These are phyloP conservation scores for Podaxis sp. DNA, from an alignment of 768 basidiomycete species.

Conservation along the genomic window DNA sequence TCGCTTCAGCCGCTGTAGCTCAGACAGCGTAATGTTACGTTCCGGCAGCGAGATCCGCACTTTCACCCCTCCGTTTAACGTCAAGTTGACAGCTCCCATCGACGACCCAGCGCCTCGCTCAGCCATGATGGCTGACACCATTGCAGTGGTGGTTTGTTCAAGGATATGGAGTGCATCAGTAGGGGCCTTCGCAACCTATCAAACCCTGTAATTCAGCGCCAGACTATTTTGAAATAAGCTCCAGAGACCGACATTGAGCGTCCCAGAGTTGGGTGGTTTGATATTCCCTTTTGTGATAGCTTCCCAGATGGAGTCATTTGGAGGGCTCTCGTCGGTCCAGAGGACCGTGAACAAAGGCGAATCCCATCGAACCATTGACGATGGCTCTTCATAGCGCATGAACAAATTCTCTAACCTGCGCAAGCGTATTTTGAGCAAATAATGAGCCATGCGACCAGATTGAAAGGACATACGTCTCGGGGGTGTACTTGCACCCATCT, in stretches of 20 bases:
- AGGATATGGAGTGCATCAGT: slow-evolving; percentile 84
- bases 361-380: slow-evolving; percentile 99
- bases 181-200: slow-evolving; percentile 77
- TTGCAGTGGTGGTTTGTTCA: slow-evolving; percentile 70
- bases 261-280: slow-evolving; percentile 88
- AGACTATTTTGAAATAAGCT: background rate
- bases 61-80: slow-evolving; percentile 41
- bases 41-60: slow-evolving; percentile 62
- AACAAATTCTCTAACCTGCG: slow-evolving; percentile 82
- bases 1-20: slow-evolving; percentile 85
- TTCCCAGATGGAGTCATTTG: slow-evolving; percentile 74
- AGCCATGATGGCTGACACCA: slow-evolving; percentile 73
- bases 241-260: slow-evolving; percentile 54
- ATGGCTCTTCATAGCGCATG: slow-evolving; percentile 91
- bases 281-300: slow-evolving; percentile 76
- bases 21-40: slow-evolving; percentile 76
- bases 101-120: slow-evolving; percentile 56
- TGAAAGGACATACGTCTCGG: slow-evolving; percentile 64
- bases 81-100: slow-evolving; percentile 47
- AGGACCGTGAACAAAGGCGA: slow-evolving; percentile 88
- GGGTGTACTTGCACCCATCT: slow-evolving; percentile 51
- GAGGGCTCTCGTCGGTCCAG: slow-evolving; percentile 68
- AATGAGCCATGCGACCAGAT: slow-evolving; percentile 11
- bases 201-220: background rate
- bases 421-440: background rate